A percentile compares a stretch with the other conserved stretches of the same genome.
Conservation (phyloP, 2,329 filamentous ascomycete genomes). For the Nannizzia gypsea region DNA sequence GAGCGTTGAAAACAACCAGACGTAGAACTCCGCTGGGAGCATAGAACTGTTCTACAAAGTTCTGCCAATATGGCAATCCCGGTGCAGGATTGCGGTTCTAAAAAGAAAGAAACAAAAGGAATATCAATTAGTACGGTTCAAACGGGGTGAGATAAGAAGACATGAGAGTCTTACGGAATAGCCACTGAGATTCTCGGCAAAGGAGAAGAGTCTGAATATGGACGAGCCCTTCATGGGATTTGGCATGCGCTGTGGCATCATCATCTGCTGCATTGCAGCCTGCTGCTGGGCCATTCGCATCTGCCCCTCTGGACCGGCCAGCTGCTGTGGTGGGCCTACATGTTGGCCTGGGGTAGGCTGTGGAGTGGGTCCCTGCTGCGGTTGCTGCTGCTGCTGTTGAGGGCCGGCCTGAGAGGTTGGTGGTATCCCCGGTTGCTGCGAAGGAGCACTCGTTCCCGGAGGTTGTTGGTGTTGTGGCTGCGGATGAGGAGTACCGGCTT, state of each 20-base stretch:
- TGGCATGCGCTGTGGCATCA: slow-evolving; percentile 29
- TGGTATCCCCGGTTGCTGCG: slow-evolving; percentile 22
- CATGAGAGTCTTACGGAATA: slow-evolving; percentile 41
- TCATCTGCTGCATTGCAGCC: slow-evolving; percentile 21
- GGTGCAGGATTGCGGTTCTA: slow-evolving; percentile 50
- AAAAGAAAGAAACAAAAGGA: background rate
- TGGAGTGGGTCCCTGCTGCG: slow-evolving; percentile 24
- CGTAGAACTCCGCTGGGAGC: slow-evolving; percentile 64
- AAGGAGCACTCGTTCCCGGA: slow-evolving; percentile 29
- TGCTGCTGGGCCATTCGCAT: slow-evolving; percentile 32
- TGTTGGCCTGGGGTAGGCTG: slow-evolving; percentile 22
- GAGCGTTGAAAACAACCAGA: slow-evolving; percentile 48
- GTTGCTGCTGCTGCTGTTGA: slow-evolving; percentile 20
- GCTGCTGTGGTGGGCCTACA: slow-evolving; percentile 25
- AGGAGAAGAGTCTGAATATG: slow-evolving; percentile 43
- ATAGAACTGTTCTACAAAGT: slow-evolving; percentile 73
- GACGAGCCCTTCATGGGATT: slow-evolving; percentile 31
- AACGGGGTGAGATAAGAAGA: slow-evolving; percentile 10
- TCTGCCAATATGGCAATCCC: slow-evolving; percentile 65
- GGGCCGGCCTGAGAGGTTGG: slow-evolving; percentile 22
- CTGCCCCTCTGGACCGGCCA: slow-evolving; percentile 31
- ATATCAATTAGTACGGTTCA: background rate
- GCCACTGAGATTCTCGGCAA: slow-evolving; percentile 44
- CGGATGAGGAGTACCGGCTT: slow-evolving; percentile 34
- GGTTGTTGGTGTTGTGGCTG: slow-evolving; percentile 29